phyloP scores from a whole-genome alignment of 129 eudicot species.

The Flaveria robusta region DNA sequence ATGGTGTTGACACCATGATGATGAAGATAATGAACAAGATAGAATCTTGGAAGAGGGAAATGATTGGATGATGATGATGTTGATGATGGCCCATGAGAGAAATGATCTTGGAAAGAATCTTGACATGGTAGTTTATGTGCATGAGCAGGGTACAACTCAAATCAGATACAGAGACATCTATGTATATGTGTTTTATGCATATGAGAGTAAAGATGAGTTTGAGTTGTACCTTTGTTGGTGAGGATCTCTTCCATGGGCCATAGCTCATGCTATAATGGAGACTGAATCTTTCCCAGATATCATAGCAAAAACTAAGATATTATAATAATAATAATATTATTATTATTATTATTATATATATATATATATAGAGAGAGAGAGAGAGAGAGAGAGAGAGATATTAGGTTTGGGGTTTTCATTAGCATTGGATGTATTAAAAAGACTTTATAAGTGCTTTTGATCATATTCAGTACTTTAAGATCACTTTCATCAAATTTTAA shows the following conservation, averaged over 20 bases:
- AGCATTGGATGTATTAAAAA: slow-evolving; percentile 26
- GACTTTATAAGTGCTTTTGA: slow-evolving; percentile 22
- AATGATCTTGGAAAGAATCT: slow-evolving; percentile 34
- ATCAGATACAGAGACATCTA: slow-evolving; percentile 36
- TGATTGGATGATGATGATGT: slow-evolving; percentile 44
- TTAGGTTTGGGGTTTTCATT: slow-evolving; percentile 35
- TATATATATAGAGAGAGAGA: not conserved
- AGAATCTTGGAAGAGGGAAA: slow-evolving; percentile 29
- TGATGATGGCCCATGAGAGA: slow-evolving; percentile 30
- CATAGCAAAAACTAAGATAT: slow-evolving; percentile 16
- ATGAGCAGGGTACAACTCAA: slow-evolving; percentile 34
- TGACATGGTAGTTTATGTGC: slow-evolving; percentile 52
- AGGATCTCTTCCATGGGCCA: slow-evolving; percentile 37
- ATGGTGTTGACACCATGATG: slow-evolving; percentile 48
- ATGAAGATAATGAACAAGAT: slow-evolving; percentile 35
- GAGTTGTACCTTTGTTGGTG: slow-evolving; percentile 32
- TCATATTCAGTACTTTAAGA: slow-evolving; percentile 22
- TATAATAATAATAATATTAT: no score
- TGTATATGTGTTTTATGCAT: slow-evolving; percentile 24
- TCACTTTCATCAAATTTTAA: slow-evolving; percentile 17
- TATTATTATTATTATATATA: no score
- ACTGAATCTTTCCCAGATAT: slow-evolving; percentile 38
- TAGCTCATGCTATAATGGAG: slow-evolving; percentile 25
- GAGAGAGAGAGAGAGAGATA: slow-evolving; percentile 17
- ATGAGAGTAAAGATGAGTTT: slow-evolving; percentile 29